phyloP scores from a whole-genome alignment of 2,329 filamentous ascomycete genomes.

The Penicillium sumatraense region DNA sequence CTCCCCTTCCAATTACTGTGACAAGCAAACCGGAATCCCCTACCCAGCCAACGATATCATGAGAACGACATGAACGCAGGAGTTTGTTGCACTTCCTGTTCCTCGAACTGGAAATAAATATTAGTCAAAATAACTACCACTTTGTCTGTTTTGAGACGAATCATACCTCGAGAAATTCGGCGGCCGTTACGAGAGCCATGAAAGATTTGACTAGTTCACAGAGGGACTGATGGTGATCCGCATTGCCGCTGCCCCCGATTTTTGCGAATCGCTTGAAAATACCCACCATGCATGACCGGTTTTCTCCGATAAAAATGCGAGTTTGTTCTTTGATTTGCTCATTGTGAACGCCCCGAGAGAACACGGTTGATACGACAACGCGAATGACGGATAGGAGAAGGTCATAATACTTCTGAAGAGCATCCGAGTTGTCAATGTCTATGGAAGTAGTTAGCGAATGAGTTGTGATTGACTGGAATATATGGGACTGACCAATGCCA shows the following conservation, averaged over 20 bases:
- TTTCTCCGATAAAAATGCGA: conserved; percentile 77
- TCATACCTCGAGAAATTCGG: conserved; percentile 82
- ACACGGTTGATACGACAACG: conserved; percentile 79
- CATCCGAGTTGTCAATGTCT: conserved; percentile 70
- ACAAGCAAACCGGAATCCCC: neutral
- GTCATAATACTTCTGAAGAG: conserved; percentile 80
- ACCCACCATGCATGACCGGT: conserved; percentile 81
- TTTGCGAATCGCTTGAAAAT: conserved; percentile 89
- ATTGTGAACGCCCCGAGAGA: conserved; percentile 82
- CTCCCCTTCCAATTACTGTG: neutral
- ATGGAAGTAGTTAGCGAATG: conserved; percentile 25
- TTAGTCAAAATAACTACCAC: conserved; percentile 17
- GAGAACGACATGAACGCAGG: conserved; percentile 39
- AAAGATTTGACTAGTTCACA: conserved; percentile 83
- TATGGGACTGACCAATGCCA: conserved; percentile 64
- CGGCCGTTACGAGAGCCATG: conserved; percentile 79
- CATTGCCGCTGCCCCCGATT: conserved; percentile 61
- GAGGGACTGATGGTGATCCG: conserved; percentile 64
- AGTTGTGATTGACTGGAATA: conserved; percentile 1
- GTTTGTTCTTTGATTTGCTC: conserved; percentile 73
- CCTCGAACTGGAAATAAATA: conserved; percentile 44
- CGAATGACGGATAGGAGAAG: conserved; percentile 80
- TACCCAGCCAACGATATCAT: conserved; percentile 26
- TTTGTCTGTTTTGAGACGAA: neutral
- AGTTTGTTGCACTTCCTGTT: conserved; percentile 39